A percentile compares a stretch with the other conserved stretches of the same genome.
Evolutionary conservation across 148 eudicot species (phyloP).

Genomic region (Nepenthes gracilis): DNA sequence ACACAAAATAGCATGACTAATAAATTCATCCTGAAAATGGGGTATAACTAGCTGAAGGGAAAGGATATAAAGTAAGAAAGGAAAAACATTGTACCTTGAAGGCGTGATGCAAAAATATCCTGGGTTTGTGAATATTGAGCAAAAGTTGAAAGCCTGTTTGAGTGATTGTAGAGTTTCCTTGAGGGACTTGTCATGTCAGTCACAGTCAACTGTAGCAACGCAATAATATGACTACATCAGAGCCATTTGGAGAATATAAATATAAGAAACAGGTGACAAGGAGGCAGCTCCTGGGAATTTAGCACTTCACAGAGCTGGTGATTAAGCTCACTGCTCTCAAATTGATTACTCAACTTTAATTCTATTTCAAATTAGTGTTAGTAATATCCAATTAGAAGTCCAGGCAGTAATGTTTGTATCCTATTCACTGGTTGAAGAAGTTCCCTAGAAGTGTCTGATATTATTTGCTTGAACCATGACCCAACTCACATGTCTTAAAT

Average conservation of each 20-base stretch:
- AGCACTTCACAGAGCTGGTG: no score
- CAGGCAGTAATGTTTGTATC: no score
- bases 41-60: neutral
- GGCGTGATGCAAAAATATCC: conserved; percentile 64
- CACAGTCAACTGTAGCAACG: conserved; percentile 31
- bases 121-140: conserved; percentile 64
- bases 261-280: neutral
- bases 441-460: no score
- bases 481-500: no score
- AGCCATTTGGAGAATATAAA: neutral
- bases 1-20: neutral
- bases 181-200: conserved; percentile 16
- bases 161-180: conserved; percentile 25
- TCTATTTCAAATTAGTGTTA: no score
- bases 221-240: neutral
- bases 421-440: no score
- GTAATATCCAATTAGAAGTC: no score
- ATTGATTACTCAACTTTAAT: no score
- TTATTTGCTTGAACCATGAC: no score
- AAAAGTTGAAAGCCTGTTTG: conserved; percentile 26
- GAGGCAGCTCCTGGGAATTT: no score
- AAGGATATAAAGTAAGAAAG: neutral
- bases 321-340: no score
- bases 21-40: neutral
- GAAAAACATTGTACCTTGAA: conserved; percentile 46